Evolutionary conservation across 306 rosid genomes (phyloP).

Genomic region (Dryas octopetala): DNA sequence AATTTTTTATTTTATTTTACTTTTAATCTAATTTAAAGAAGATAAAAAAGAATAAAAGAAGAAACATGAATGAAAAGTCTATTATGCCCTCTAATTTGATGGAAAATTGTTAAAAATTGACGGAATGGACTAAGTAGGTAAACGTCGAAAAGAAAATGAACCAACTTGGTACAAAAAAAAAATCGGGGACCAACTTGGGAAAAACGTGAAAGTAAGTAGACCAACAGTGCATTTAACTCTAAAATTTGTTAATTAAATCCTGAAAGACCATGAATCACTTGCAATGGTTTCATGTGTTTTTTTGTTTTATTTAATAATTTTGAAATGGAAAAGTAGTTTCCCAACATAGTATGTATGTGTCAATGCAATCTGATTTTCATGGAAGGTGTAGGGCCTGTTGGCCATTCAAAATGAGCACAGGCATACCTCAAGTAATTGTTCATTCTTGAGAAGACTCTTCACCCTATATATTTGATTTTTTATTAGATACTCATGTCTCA

Average conservation of each 20-base stretch:
- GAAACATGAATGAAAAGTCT: no score
- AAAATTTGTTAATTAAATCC: neutral
- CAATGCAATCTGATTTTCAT: neutral
- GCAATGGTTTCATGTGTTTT: neutral
- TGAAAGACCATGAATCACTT: neutral
- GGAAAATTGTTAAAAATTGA: no score
- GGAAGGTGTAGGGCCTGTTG: neutral
- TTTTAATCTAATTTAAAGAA: no score
- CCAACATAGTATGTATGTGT: neutral
- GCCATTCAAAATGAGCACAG: neutral
- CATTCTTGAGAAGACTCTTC: conserved; percentile 85
- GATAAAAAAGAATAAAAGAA: no score
- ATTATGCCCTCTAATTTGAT: no score
- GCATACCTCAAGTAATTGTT: conserved; percentile 83
- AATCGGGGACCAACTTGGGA: no score
- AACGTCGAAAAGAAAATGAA: no score
- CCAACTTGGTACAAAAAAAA: no score
- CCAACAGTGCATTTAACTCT: no score
- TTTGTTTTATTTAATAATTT: neutral
- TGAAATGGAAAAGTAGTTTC: neutral
- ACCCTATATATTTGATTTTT: conserved; percentile 72
- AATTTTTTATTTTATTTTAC: no score
- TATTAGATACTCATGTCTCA: conserved; percentile 66
- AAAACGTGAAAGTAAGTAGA: no score
- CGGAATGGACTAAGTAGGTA: no score